A percentile compares a stretch with the other conserved stretches of the same genome.
Evolutionary conservation across 2,329 filamentous ascomycete species (phyloP).

Genomic region (Alternaria angustiovoidea): DNA sequence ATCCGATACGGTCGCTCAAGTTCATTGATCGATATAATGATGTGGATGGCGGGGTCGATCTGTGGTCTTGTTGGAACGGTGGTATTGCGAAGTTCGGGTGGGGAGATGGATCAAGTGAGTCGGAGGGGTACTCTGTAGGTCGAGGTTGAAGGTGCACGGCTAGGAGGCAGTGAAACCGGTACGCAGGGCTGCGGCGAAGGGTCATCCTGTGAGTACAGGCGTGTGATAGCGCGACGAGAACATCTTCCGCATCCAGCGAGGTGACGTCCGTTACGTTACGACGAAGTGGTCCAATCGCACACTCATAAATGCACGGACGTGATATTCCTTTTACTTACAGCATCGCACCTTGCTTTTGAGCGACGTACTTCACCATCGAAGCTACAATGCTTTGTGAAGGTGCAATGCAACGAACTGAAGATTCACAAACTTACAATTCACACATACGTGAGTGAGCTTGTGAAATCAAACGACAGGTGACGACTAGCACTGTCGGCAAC

Average conservation of each 20-base stretch:
- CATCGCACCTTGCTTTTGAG: neutral
- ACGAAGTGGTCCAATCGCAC: neutral
- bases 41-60: conserved; percentile 21
- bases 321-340: neutral
- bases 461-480: neutral
- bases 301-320: neutral
- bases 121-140: neutral
- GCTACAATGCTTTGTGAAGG: neutral
- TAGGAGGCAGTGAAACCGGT: neutral
- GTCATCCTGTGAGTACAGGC: neutral
- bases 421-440: neutral
- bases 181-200: neutral
- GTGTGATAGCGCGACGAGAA: neutral
- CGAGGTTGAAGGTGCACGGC: neutral
- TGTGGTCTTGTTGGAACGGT: conserved; percentile 37
- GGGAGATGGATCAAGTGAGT: neutral
- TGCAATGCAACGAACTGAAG: neutral
- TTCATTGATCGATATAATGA: conserved; percentile 38
- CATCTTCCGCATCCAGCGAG: neutral
- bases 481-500: too few species aligned
- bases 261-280: neutral
- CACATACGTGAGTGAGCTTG: neutral
- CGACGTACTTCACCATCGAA: neutral
- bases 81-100: conserved; percentile 27
- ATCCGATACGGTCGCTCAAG: conserved; percentile 33